Percentiles rank a stretch among this genome's conserved stretches.
Conservation (phyloP, 2,329 filamentous ascomycete species). For the Sclerotinia subarctica region DNA sequence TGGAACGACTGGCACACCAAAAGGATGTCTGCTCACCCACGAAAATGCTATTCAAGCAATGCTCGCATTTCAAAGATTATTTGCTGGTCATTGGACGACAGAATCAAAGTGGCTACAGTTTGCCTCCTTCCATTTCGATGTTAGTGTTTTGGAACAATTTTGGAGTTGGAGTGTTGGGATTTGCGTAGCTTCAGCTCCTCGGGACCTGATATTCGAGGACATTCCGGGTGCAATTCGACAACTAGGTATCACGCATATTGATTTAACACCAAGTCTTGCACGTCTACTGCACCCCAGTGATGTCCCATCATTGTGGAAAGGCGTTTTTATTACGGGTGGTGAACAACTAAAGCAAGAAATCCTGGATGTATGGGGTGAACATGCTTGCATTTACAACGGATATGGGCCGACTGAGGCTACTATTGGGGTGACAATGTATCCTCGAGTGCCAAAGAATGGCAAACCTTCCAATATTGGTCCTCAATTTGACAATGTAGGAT, state of each 20-base stretch:
- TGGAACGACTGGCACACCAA: slow-evolving; percentile 41
- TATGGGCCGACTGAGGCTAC: slow-evolving; percentile 92
- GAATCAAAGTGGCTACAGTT: slow-evolving; percentile 86
- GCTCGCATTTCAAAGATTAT: slow-evolving; percentile 78
- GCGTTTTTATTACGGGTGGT: slow-evolving; percentile 91
- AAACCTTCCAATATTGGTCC: slow-evolving; percentile 84
- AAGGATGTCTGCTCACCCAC: slow-evolving; percentile 75
- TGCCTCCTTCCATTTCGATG: slow-evolving; percentile 91
- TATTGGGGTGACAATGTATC: slow-evolving; percentile 87
- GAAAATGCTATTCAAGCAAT: slow-evolving; percentile 87
- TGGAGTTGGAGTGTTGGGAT: slow-evolving; percentile 95
- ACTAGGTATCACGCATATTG: slow-evolving; percentile 81
- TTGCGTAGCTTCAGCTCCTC: slow-evolving; percentile 74
- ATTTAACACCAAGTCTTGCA: slow-evolving; percentile 85
- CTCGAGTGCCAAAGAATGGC: slow-evolving; percentile 72
- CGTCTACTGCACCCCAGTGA: slow-evolving; percentile 74
- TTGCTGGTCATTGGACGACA: slow-evolving; percentile 68
- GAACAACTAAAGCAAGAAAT: slow-evolving; percentile 88
- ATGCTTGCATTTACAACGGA: slow-evolving; percentile 83
- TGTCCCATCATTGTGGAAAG: slow-evolving; percentile 72
- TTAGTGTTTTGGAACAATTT: slow-evolving; percentile 89
- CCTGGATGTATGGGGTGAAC: slow-evolving; percentile 77
- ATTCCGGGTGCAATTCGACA: slow-evolving; percentile 68
- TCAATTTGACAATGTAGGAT: slow-evolving; percentile 84
- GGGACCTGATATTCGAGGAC: slow-evolving; percentile 83